Evolutionary conservation across 2,329 filamentous ascomycete genomes (phyloP).

Genomic region (Teratosphaeria pseudoeucalypti): DNA sequence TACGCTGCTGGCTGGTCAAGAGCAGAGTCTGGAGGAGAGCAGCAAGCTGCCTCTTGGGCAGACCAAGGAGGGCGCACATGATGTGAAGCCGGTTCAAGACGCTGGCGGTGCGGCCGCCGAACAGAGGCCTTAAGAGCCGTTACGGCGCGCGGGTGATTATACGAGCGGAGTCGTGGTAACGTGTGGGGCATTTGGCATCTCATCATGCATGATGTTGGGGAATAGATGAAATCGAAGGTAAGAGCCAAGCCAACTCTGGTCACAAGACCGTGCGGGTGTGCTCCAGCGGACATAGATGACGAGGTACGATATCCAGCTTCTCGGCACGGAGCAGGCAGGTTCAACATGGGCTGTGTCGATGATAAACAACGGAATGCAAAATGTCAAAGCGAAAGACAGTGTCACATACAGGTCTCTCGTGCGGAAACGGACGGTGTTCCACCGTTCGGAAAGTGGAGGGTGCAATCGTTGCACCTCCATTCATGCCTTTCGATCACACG

Average conservation of each 20-base stretch:
- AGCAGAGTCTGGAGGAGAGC: slow-evolving; percentile 23
- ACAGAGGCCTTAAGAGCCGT: slow-evolving; percentile 7
- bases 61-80: slow-evolving; percentile 13
- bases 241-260: neutral
- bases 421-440: neutral
- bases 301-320: neutral
- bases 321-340: neutral
- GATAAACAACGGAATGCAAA: neutral
- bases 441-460: neutral
- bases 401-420: neutral
- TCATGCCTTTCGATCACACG: neutral
- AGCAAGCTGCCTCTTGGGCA: slow-evolving; percentile 10
- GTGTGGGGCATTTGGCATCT: neutral
- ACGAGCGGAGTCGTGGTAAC: neutral
- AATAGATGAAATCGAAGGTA: neutral
- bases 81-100: slow-evolving; percentile 12
- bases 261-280: neutral
- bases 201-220: neutral
- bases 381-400: neutral
- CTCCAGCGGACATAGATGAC: neutral
- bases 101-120: slow-evolving; percentile 14
- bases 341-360: neutral
- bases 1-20: slow-evolving; percentile 65
- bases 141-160: neutral
- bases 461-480: neutral